phyloP scores from a whole-genome alignment of 306 rosid species.

The Begonia loranthoides region DNA sequence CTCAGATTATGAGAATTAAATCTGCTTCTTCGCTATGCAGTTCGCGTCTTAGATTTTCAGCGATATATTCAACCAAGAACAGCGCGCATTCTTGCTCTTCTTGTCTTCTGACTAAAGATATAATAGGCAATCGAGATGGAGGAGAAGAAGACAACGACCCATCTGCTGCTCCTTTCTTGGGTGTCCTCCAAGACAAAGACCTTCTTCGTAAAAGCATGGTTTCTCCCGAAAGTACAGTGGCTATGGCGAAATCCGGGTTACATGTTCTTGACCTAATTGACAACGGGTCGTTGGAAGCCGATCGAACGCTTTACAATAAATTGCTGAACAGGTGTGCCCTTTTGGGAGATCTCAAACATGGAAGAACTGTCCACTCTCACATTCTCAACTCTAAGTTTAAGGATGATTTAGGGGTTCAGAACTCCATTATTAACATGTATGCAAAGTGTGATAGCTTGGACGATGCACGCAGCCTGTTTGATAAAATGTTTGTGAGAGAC shows the following conservation, averaged over 20 bases:
- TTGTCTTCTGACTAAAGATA: background rate
- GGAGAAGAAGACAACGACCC: background rate
- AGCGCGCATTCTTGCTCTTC: background rate
- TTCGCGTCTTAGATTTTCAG: background rate
- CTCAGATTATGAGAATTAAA: too few relatives aligned
- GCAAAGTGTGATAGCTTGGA: constrained; percentile 11
- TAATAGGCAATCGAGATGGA: background rate
- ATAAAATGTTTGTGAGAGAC: constrained; percentile 10
- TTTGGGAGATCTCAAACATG: constrained; percentile 8
- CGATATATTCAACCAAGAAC: background rate
- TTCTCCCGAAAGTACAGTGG: background rate
- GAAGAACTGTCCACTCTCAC: constrained; percentile 12
- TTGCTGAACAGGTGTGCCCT: constrained; percentile 12
- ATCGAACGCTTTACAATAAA: constrained; percentile 5
- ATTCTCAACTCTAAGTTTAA: constrained; percentile 7
- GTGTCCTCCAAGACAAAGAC: constrained; percentile 14
- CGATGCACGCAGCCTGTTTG: constrained; percentile 11
- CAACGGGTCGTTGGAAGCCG: constrained; percentile 6
- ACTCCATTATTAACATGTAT: constrained; percentile 12
- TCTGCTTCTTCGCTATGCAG: background rate
- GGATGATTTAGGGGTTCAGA: constrained; percentile 10
- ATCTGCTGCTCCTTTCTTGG: background rate
- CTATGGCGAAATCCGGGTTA: constrained; percentile 1
- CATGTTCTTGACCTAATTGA: constrained; percentile 10
- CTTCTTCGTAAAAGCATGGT: constrained; percentile 12